These are phyloP conservation scores for Phytophthora chlamydospora DNA, from an alignment of 352 stramenopile species.

Conservation along the genomic window DNA sequence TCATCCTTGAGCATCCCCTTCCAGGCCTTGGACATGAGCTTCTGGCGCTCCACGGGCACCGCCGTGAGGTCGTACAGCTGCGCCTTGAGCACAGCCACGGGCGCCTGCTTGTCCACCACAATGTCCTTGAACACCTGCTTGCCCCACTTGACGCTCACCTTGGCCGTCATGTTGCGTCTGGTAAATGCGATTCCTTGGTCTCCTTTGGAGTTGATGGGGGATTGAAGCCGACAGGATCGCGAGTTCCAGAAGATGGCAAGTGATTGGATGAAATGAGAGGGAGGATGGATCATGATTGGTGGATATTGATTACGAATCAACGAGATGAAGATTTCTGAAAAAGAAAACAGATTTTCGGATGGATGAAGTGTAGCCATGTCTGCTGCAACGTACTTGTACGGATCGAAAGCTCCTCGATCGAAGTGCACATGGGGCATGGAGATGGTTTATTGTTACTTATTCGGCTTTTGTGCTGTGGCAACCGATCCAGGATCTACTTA, in stretches of 20 bases:
- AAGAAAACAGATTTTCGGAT: too few species aligned
- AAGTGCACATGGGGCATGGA: not conserved
- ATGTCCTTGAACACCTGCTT: slow-evolving; percentile 84
- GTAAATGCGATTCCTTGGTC: not conserved
- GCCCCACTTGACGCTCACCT: slow-evolving; percentile 87
- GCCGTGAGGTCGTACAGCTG: slow-evolving; percentile 85
- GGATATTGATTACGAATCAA: too few species aligned
- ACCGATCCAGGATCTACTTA: too few species aligned
- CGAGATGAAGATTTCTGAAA: too few species aligned
- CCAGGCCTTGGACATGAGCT: slow-evolving; percentile 91
- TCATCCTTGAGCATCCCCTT: slow-evolving; percentile 92
- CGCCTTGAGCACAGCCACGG: slow-evolving; percentile 77
- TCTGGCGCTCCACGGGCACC: slow-evolving; percentile 86
- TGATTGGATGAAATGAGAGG: slow-evolving; percentile 2
- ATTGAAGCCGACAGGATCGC: slow-evolving; percentile 31
- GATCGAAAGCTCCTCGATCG: too few species aligned
- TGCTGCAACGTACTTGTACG: too few species aligned
- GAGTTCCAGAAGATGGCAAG: slow-evolving; percentile 16
- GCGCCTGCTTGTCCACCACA: slow-evolving; percentile 64
- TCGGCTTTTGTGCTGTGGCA: not conserved
- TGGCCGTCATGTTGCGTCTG: slow-evolving; percentile 45
- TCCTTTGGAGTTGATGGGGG: slow-evolving; percentile 10
- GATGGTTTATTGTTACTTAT: not conserved
- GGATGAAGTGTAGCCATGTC: too few species aligned
- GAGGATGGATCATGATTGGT: not conserved